These are phyloP conservation scores for Moesziomyces antarcticus DNA, from an alignment of 1,284 basidiomycete species.

Conservation along the genomic window DNA sequence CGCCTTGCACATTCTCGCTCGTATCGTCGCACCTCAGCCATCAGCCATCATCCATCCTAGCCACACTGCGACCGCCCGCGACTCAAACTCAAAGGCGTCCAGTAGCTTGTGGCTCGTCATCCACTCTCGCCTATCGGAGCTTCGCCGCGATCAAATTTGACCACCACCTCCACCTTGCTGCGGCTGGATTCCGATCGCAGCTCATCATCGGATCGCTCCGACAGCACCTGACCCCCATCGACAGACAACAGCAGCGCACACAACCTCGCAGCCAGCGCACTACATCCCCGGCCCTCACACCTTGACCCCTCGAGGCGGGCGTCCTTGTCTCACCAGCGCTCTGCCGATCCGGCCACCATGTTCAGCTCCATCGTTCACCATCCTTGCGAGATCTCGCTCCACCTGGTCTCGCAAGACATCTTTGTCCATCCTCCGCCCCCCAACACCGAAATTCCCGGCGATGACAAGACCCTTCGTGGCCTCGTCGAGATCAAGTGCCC, in stretches of 20 bases:
- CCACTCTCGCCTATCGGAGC: too few relatives aligned
- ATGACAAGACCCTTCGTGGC: constrained; percentile 65
- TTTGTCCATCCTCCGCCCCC: constrained; percentile 60
- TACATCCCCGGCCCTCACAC: background rate
- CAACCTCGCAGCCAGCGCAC: too few relatives aligned
- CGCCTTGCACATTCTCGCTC: background rate
- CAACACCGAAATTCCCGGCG: constrained; percentile 50
- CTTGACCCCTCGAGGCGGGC: background rate
- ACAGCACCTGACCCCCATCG: too few relatives aligned
- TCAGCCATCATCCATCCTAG: too few relatives aligned
- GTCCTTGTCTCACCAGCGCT: constrained; percentile 4
- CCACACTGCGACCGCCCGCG: too few relatives aligned
- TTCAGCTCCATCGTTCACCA: constrained; percentile 59
- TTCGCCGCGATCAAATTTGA: too few relatives aligned
- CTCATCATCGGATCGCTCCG: too few relatives aligned
- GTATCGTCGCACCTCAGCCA: background rate
- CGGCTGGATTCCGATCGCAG: too few relatives aligned
- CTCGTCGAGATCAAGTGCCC: constrained; percentile 65
- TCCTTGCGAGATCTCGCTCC: constrained; percentile 63
- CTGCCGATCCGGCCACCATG: constrained; percentile 24
- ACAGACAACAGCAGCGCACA: too few relatives aligned
- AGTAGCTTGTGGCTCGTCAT: too few relatives aligned
- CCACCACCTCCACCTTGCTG: too few relatives aligned
- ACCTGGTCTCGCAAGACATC: constrained; percentile 62
- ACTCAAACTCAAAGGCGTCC: too few relatives aligned